Conservation (phyloP, 306 rosid genomes). For the Castanopsis chinensis region DNA sequence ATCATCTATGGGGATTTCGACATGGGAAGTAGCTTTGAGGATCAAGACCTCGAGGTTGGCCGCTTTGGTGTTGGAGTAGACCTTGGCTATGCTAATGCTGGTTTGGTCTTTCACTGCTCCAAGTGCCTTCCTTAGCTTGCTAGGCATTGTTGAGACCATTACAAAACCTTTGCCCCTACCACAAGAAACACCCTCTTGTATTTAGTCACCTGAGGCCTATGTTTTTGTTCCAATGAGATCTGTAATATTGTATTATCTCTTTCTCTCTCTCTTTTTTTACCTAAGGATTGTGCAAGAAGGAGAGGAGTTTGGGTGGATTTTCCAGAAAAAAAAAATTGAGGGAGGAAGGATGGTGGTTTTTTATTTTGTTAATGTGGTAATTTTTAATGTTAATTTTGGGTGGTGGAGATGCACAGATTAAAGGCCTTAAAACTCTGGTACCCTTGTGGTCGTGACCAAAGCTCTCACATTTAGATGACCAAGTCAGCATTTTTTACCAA, state of each 20-base stretch:
- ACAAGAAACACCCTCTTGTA: not conserved
- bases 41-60: slow-evolving; percentile 62
- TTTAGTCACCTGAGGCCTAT: not conserved
- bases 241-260: not conserved
- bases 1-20: slow-evolving; percentile 57
- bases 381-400: not conserved
- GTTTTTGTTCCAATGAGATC: not conserved
- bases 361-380: no score
- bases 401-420: not conserved
- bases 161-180: not conserved
- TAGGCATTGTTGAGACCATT: slow-evolving; percentile 52
- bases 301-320: not conserved
- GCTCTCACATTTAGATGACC: not conserved
- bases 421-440: not conserved
- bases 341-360: not conserved
- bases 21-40: slow-evolving; percentile 80
- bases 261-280: no score
- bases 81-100: slow-evolving; percentile 87
- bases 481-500: not conserved
- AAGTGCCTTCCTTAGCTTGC: slow-evolving; percentile 79
- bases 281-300: not conserved
- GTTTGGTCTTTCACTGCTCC: slow-evolving; percentile 96
- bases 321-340: not conserved
- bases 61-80: slow-evolving; percentile 38
- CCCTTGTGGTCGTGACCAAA: not conserved